Base-by-base conservation (phyloP, 2,329 filamentous ascomycete genomes). In the Ustilaginoidea virens region DNA sequence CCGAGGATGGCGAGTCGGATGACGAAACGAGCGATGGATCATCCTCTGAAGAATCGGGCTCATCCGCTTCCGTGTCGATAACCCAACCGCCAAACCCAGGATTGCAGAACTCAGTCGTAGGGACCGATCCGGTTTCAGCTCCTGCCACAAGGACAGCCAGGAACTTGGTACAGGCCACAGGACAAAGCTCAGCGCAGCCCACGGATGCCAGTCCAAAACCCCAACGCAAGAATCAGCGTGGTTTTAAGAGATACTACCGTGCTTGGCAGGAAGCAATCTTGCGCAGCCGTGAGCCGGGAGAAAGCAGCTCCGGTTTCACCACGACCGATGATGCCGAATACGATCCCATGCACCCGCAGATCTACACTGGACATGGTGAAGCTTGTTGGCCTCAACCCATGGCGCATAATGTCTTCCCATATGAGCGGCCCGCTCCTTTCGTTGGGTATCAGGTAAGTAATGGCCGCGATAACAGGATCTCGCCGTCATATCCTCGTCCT, bases 201-300 rank as follows among this genome's bases (percentile, higher is more conserved):
- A 36, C 29, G 27, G 19, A 37, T 18, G 19, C 22, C 19, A 21
- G 19, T 31, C 32, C 26, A 8, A 35, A 36, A 18, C 27, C 40
- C 15, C 43, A 45, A 13, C 51, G 48, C 36, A 58, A 47, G 36
- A 47, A 50, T 17, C 56, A 60, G 27, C 49, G 58, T 19, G 60
- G 60, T 2, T 64, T 65, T 34, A 55, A 56, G 37, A 49, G 61
- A 36, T 64, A 64, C 29, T 64, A 64, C 29, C 50, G 56, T 34
- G 59, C 53, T n/a, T 56, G 53, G 53, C 48, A 54, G 33, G 49
- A 54, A 23, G 53, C 53, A 13, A 42, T 56, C 21, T 41, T 45
- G 27, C 49, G 53, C 16, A 49, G 43, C 31, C 42, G 45, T 27
- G 40, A 34, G 13, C 25, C 29, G 19, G 28, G 21, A 33, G 13